Evolutionary conservation across 1,139 yeast genomes (phyloP).

Genomic region (Yamadazyma oceani): DNA sequence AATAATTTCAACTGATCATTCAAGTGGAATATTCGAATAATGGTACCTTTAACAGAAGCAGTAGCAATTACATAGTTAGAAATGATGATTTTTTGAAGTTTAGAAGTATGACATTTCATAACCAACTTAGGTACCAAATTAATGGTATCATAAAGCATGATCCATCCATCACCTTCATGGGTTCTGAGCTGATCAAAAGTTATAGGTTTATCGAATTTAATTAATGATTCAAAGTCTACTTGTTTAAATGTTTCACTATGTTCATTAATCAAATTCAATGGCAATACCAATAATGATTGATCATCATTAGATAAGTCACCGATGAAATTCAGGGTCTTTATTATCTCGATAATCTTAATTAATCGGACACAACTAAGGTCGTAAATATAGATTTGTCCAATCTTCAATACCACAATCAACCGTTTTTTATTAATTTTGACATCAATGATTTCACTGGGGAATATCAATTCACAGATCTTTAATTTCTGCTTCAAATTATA

Average conservation of each 20-base stretch:
- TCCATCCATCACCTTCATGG: conserved; percentile 37
- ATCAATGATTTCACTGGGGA: conserved; percentile 60
- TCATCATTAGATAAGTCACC: conserved; percentile 55
- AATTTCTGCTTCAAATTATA: conserved; percentile 68
- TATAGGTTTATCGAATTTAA: conserved; percentile 14
- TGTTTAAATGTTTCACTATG: conserved; percentile 31
- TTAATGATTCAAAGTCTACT: conserved; percentile 7
- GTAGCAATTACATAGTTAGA: conserved; percentile 59
- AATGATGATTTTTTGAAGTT: conserved; percentile 45
- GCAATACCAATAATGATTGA: conserved; percentile 45
- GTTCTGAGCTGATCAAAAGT: conserved; percentile 11
- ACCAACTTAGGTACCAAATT: conserved; percentile 54
- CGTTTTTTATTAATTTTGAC: conserved; percentile 67
- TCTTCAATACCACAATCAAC: conserved; percentile 56
- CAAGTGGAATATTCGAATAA: conserved; percentile 51
- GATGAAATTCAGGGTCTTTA: conserved; percentile 25
- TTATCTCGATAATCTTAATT: conserved; percentile 56
- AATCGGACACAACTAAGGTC: conserved; percentile 73
- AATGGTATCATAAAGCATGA: conserved; percentile 61
- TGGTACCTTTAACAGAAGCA: conserved; percentile 72
- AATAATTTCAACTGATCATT: conserved; percentile 18
- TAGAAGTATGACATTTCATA: conserved; percentile 59
- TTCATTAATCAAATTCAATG: conserved; percentile 27
- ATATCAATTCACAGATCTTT: conserved; percentile 68
- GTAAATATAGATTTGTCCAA: conserved; percentile 66